Percentiles rank a stretch among this genome's conserved stretches.
These are phyloP conservation scores for Diaporthe australafricana DNA, from an alignment of 2,329 filamentous ascomycete genomes.

Conservation along the genomic window DNA sequence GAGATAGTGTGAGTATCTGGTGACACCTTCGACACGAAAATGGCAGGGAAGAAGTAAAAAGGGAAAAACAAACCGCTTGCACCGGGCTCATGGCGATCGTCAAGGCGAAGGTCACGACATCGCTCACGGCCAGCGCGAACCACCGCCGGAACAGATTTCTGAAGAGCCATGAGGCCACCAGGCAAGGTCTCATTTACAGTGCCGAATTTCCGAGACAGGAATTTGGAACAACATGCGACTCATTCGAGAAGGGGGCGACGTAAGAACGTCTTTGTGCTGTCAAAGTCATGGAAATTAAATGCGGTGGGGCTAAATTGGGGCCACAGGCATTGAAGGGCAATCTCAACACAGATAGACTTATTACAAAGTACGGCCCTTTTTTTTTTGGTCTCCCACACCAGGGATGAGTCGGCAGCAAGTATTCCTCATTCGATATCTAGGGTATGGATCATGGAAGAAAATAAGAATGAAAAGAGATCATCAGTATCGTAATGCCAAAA, in stretches of 20 bases:
- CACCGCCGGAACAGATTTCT: not conserved
- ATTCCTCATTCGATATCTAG: slow-evolving; percentile 9
- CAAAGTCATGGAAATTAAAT: slow-evolving; percentile 9
- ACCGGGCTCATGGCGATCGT: not conserved
- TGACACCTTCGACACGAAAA: not conserved
- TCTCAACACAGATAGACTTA: not conserved
- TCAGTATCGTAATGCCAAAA: slow-evolving; percentile 9
- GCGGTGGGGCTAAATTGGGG: slow-evolving; percentile 17
- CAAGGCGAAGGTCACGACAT: not conserved
- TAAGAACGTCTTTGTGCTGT: not conserved
- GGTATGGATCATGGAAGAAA: not conserved
- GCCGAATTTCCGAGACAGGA: not conserved
- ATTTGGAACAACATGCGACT: not conserved
- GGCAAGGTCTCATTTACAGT: not conserved
- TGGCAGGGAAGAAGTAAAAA: too few species aligned
- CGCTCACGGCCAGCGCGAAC: not conserved
- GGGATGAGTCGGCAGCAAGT: not conserved
- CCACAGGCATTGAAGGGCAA: slow-evolving; percentile 4
- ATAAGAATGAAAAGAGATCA: not conserved
- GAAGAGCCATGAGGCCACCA: not conserved
- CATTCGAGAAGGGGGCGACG: not conserved
- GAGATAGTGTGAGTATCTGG: too few species aligned
- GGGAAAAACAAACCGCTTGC: not conserved
- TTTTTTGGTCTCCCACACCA: not conserved
- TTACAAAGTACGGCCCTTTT: not conserved